A percentile compares a stretch with the other conserved stretches of the same genome.
These are phyloP conservation scores for Verruconis gallopava DNA, from an alignment of 2,329 filamentous ascomycete genomes.

Conservation along the genomic window DNA sequence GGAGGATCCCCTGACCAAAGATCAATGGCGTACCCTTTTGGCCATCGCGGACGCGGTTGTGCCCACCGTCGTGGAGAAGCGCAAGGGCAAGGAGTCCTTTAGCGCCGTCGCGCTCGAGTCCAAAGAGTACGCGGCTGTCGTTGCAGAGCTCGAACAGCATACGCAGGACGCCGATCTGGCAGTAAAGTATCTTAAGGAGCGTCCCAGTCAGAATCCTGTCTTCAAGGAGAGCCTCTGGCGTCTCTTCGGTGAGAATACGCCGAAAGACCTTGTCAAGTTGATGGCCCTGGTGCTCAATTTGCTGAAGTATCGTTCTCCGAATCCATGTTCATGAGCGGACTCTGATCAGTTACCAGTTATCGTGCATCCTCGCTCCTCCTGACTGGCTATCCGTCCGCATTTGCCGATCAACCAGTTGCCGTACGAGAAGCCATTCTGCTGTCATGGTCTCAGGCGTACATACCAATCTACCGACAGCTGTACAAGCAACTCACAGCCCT, in stretches of 20 bases:
- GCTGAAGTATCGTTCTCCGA: slow-evolving; percentile 33
- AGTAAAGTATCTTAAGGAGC: slow-evolving; percentile 40
- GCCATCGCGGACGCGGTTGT: slow-evolving; percentile 46
- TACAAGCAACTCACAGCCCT: slow-evolving; percentile 43
- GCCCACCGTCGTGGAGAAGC: slow-evolving; percentile 37
- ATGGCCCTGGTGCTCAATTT: slow-evolving; percentile 39
- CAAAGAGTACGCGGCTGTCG: slow-evolving; percentile 29
- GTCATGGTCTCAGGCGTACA: slow-evolving; percentile 46
- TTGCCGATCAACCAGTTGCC: slow-evolving; percentile 47
- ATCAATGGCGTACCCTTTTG: slow-evolving; percentile 46
- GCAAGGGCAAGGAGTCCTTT: background rate
- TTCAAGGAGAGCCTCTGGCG: slow-evolving; percentile 41
- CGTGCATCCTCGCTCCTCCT: slow-evolving; percentile 49
- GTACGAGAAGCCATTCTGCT: slow-evolving; percentile 50
- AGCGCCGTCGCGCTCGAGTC: slow-evolving; percentile 1
- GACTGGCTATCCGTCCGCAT: slow-evolving; percentile 52
- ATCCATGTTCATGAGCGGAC: background rate
- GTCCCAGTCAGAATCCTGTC: slow-evolving; percentile 37
- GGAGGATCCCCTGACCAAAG: slow-evolving; percentile 36
- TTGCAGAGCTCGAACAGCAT: slow-evolving; percentile 19
- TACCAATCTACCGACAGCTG: slow-evolving; percentile 42
- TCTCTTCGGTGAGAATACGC: slow-evolving; percentile 36
- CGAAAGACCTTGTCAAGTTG: slow-evolving; percentile 34
- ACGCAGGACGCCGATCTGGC: slow-evolving; percentile 24
- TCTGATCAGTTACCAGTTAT: slow-evolving; percentile 33